Evolutionary conservation across 192 early-diverging fungal genomes (phyloP).

Genomic region (Coemansia brasiliensis): DNA sequence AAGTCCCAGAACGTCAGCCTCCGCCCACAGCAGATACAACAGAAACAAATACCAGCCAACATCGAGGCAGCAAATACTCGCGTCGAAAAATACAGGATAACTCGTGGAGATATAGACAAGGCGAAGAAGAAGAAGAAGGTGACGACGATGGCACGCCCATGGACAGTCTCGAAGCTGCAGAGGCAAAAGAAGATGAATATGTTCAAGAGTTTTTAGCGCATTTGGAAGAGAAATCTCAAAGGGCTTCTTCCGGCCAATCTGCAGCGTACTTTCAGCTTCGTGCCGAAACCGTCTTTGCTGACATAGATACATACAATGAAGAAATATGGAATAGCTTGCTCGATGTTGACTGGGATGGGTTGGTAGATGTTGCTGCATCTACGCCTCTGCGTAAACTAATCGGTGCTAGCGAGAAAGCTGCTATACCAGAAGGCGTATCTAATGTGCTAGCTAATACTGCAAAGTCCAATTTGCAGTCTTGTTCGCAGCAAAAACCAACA

Average conservation of each 20-base stretch:
- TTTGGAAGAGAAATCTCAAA: slow-evolving; percentile 25
- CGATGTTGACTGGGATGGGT: slow-evolving; percentile 19
- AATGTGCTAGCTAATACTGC: background rate
- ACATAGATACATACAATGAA: slow-evolving; percentile 10
- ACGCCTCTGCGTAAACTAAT: slow-evolving; percentile 19
- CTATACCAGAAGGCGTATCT: background rate
- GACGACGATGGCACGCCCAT: background rate
- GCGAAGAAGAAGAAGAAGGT: background rate
- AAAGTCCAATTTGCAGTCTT: too few relatives aligned
- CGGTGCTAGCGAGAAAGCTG: slow-evolving; percentile 4
- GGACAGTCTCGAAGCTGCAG: slow-evolving; percentile 9
- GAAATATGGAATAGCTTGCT: slow-evolving; percentile 19
- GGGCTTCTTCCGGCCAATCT: slow-evolving; percentile 12
- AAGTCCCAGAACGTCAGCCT: background rate
- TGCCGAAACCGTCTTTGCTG: slow-evolving; percentile 17
- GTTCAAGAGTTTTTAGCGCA: slow-evolving; percentile 29
- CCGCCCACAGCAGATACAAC: background rate
- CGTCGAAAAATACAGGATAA: slow-evolving; percentile 28
- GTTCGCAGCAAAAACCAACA: too few relatives aligned
- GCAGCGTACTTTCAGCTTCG: slow-evolving; percentile 40
- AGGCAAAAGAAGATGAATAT: slow-evolving; percentile 19
- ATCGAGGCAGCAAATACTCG: slow-evolving; percentile 9
- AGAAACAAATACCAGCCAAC: background rate
- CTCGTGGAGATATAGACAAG: slow-evolving; percentile 22
- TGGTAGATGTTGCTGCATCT: slow-evolving; percentile 1